Conservation (phyloP, 352 stramenopile species). For the Phytophthora cryptogea region DNA sequence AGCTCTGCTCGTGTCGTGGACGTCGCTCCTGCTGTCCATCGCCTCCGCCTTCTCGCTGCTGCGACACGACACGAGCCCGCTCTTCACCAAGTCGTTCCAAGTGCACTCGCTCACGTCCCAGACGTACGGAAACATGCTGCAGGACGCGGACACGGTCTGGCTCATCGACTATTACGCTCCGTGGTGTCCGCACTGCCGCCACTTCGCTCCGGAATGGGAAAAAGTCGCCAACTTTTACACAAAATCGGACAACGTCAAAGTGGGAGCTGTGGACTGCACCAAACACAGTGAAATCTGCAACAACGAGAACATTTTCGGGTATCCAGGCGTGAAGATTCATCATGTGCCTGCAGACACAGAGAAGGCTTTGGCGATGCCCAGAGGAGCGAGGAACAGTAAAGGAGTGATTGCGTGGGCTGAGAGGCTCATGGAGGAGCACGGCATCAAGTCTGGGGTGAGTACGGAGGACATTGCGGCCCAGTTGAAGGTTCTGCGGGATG, state of each 20-base stretch:
- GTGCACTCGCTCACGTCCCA: conserved; percentile 44
- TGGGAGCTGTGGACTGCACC: conserved; percentile 83
- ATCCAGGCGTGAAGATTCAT: conserved; percentile 75
- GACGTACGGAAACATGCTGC: conserved; percentile 53
- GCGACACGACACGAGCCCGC: conserved; percentile 49
- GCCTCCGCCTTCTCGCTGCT: conserved; percentile 29
- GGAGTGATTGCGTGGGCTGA: conserved; percentile 72
- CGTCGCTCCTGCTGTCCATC: conserved; percentile 10
- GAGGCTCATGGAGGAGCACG: conserved; percentile 50
- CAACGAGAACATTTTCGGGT: conserved; percentile 62
- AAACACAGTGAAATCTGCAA: conserved; percentile 60
- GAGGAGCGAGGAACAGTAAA: conserved; percentile 40
- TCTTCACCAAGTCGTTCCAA: conserved; percentile 77
- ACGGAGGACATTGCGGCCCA: conserved; percentile 49
- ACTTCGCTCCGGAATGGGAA: conserved; percentile 79
- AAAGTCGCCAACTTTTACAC: conserved; percentile 73
- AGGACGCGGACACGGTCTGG: conserved; percentile 63
- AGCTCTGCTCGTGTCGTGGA: conserved; percentile 10
- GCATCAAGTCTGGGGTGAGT: conserved; percentile 58
- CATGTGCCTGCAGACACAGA: conserved; percentile 52
- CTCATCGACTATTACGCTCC: conserved; percentile 87
- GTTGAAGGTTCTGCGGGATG: conserved; percentile 52
- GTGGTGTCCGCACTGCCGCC: conserved; percentile 83
- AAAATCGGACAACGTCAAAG: conserved; percentile 51
- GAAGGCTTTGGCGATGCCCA: conserved; percentile 32